Percentiles rank a stretch among this genome's conserved stretches.
Evolutionary conservation across 805 yeast genomes (phyloP).

Genomic region (Cyberlindnera nakhonratchasimensis): DNA sequence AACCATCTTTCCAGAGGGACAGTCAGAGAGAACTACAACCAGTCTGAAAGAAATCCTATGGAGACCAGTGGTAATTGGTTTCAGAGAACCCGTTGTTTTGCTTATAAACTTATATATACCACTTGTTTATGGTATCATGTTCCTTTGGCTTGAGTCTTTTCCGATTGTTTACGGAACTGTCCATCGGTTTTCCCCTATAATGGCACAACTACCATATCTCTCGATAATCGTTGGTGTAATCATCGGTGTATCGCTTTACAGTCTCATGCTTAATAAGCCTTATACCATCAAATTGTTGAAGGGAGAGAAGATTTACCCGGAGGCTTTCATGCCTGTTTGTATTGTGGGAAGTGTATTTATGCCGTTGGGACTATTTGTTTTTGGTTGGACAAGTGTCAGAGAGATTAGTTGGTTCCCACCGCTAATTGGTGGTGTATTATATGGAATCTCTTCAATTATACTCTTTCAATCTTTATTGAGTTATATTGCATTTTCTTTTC

Average conservation of each 20-base stretch:
- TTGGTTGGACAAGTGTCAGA: constrained; percentile 47
- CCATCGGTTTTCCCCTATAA: constrained; percentile 45
- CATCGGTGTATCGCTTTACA: constrained; percentile 34
- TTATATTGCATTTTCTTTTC: constrained; percentile 58
- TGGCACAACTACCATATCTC: constrained; percentile 45
- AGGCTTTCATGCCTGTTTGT: constrained; percentile 40
- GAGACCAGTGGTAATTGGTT: constrained; percentile 49
- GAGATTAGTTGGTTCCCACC: constrained; percentile 49
- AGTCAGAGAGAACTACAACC: constrained; percentile 16
- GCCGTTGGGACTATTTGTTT: constrained; percentile 44
- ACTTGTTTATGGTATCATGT: constrained; percentile 48
- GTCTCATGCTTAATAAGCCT: constrained; percentile 25
- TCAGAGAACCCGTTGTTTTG: constrained; percentile 54
- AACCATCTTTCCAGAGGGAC: constrained; percentile 32
- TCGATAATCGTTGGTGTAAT: constrained; percentile 45
- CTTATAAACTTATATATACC: constrained; percentile 51
- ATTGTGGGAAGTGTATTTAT: constrained; percentile 39
- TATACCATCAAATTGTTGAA: constrained; percentile 28
- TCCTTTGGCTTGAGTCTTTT: constrained; percentile 58
- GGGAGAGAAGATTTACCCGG: constrained; percentile 35
- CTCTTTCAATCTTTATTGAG: constrained; percentile 57
- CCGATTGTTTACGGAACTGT: constrained; percentile 49
- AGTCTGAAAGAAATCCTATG: constrained; percentile 35
- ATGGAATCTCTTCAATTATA: constrained; percentile 40
- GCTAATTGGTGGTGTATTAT: constrained; percentile 40